These are phyloP conservation scores for Pulveroboletus ravenelii DNA, from an alignment of 768 basidiomycete species.

Conservation along the genomic window DNA sequence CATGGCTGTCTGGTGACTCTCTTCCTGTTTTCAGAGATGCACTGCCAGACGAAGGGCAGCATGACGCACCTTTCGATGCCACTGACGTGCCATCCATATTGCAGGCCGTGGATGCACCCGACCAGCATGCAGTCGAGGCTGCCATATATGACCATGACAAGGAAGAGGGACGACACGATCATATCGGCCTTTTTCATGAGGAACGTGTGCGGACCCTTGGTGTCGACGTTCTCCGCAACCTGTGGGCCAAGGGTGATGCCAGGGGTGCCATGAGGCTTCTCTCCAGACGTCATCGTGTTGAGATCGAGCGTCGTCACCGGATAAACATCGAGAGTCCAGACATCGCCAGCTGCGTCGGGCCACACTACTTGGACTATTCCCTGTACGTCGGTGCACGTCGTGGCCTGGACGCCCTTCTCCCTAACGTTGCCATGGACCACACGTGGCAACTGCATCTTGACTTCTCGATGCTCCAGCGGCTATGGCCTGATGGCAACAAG, in stretches of 20 bases:
- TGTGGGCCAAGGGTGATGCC: background rate
- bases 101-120: background rate
- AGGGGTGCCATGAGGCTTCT: background rate
- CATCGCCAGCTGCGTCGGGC: no score
- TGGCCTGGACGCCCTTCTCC: no score
- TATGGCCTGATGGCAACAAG: no score
- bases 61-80: background rate
- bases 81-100: background rate
- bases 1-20: no score
- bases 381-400: no score
- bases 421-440: no score
- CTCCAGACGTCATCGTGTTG: background rate
- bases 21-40: no score
- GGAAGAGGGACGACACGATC: background rate
- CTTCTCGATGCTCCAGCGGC: no score
- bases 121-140: background rate
- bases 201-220: fast-evolving
- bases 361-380: no score
- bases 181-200: background rate
- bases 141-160: background rate
- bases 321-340: no score
- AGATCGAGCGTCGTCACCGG: background rate
- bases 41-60: background rate
- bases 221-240: background rate
- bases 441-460: no score